phyloP scores from a whole-genome alignment of 345 rosid genomes.

The Citrus cavaleriei region DNA sequence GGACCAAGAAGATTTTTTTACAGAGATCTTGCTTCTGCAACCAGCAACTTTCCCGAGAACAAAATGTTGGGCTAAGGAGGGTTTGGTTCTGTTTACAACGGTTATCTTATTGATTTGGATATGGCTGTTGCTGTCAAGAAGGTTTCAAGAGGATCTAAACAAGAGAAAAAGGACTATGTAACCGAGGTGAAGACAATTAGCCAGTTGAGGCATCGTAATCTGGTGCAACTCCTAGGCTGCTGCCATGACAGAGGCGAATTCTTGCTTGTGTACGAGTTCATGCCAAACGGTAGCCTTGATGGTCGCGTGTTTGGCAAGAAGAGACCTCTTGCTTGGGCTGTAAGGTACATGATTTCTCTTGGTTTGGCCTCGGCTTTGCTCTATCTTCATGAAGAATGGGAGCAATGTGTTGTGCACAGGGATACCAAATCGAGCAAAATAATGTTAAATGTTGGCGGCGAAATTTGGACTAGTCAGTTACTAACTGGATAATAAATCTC shows the following conservation, averaged over 20 bases:
- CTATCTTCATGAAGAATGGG: constrained; percentile 66
- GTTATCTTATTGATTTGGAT: constrained; percentile 22
- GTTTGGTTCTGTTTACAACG: constrained; percentile 38
- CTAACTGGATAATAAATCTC: too few species aligned
- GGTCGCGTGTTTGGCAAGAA: constrained; percentile 43
- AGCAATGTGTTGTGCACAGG: constrained; percentile 52
- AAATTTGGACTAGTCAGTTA: too few species aligned
- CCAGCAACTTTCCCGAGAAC: constrained; percentile 24
- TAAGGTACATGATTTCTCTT: constrained; percentile 35
- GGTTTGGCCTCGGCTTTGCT: constrained; percentile 54
- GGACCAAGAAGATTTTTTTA: constrained; percentile 31
- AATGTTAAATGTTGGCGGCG: too few species aligned
- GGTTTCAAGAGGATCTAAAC: constrained; percentile 29
- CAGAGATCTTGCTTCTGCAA: constrained; percentile 29
- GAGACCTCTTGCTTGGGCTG: constrained; percentile 35
- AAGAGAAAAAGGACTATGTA: constrained; percentile 18
- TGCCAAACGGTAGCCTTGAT: constrained; percentile 68
- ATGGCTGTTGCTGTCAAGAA: constrained; percentile 37
- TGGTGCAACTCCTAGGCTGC: constrained; percentile 6
- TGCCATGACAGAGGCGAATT: constrained; percentile 32
- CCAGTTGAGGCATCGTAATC: constrained; percentile 5
- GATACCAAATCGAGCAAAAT: too few species aligned
- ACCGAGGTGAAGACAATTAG: constrained; percentile 6
- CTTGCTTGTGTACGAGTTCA: constrained; percentile 61
- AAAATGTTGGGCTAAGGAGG: constrained; percentile 45